Conservation (phyloP, 176 grass and related monocot species). For the Carex pumila region DNA sequence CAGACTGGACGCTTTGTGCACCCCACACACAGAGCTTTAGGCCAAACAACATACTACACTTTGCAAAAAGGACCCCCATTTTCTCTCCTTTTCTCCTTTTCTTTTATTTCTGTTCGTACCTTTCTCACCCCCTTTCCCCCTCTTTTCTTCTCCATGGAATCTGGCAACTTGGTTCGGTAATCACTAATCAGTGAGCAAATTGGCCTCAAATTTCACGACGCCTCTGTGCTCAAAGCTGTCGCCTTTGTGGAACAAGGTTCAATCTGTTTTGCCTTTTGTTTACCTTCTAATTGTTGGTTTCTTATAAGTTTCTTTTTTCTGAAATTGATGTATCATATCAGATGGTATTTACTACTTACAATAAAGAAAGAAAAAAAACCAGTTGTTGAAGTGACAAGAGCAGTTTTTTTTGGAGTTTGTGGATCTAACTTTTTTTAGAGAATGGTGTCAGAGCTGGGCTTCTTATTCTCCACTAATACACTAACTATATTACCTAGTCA, state of each 20-base stretch:
- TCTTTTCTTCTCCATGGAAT: neutral
- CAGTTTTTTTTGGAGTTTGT: slow-evolving; percentile 5
- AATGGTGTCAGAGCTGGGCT: slow-evolving; percentile 13
- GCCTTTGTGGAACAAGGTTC: slow-evolving; percentile 15
- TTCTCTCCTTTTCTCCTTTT: neutral
- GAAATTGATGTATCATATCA: neutral
- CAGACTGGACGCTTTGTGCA: slow-evolving; percentile 4
- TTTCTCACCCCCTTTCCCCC: neutral
- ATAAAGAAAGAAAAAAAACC: neutral
- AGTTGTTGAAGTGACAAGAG: neutral
- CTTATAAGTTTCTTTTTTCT: neutral
- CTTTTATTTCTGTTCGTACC: slow-evolving; percentile 15
- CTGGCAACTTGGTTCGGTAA: neutral
- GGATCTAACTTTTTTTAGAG: slow-evolving; percentile 10
- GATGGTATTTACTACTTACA: neutral
- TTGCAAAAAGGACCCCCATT: slow-evolving; percentile 20
- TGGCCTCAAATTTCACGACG: neutral
- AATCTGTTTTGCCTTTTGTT: slow-evolving; percentile 2
- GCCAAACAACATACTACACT: slow-evolving; percentile 11
- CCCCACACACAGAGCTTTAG: slow-evolving; percentile 20
- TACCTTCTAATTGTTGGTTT: slow-evolving; percentile 3
- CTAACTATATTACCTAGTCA: neutral
- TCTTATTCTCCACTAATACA: neutral
- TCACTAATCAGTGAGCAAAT: neutral
- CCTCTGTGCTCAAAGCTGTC: slow-evolving; percentile 15